Evolutionary conservation across 768 basidiomycete genomes (phyloP).

Genomic region (Russula compacta): DNA sequence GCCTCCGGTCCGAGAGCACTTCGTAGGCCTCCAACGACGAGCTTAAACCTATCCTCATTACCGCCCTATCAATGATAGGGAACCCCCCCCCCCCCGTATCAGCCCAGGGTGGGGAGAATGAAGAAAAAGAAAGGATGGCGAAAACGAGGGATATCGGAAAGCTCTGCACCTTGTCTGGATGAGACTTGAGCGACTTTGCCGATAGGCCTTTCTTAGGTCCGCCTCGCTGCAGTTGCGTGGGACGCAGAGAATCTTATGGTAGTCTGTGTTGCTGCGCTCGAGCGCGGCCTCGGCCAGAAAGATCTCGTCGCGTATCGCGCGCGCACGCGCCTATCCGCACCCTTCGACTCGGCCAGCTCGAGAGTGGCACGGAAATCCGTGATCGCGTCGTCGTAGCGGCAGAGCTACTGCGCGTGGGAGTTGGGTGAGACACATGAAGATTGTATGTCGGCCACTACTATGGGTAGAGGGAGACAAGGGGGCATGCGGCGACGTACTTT

Average conservation of each 20-base stretch:
- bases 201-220: slow-evolving; percentile 89
- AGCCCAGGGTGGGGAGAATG: too few relatives aligned
- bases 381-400: slow-evolving; percentile 49
- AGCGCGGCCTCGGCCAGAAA: slow-evolving; percentile 74
- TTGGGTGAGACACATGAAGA: neutral
- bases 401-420: slow-evolving; percentile 36
- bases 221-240: slow-evolving; percentile 49
- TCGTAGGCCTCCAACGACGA: slow-evolving; percentile 76
- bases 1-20: slow-evolving; percentile 53
- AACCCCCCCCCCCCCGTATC: neutral
- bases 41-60: slow-evolving; percentile 93
- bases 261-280: slow-evolving; percentile 85
- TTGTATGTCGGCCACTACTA: neutral
- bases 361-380: slow-evolving; percentile 75
- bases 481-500: slow-evolving; percentile 40
- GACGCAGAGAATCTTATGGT: slow-evolving; percentile 69
- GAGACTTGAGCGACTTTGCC: slow-evolving; percentile 74
- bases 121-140: neutral
- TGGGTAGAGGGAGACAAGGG: slow-evolving; percentile 12
- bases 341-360: slow-evolving; percentile 59
- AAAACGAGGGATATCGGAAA: too few relatives aligned
- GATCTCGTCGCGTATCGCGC: slow-evolving; percentile 52
- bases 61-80: slow-evolving; percentile 49
- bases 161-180: slow-evolving; percentile 65
- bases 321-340: slow-evolving; percentile 51